phyloP scores from a whole-genome alignment of 2,329 filamentous ascomycete genomes.

The Hymenoscyphus linearis region DNA sequence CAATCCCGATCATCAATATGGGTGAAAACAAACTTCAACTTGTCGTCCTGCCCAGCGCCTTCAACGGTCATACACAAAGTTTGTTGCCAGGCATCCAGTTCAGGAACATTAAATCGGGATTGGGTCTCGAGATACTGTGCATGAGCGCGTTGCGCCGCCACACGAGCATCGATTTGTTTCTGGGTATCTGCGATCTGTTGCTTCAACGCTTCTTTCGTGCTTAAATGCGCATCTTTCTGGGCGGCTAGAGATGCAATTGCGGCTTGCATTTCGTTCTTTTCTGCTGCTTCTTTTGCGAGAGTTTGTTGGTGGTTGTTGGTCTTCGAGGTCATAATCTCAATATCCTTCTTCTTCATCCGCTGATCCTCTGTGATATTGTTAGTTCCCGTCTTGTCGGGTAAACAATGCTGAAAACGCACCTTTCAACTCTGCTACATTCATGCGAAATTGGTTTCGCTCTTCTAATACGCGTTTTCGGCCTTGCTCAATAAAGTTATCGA shows the following conservation, averaged over 20 bases:
- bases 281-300: slow-evolving; percentile 69
- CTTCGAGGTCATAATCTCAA: slow-evolving; percentile 74
- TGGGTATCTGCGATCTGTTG: slow-evolving; percentile 63
- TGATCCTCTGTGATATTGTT: slow-evolving; percentile 67
- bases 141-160: slow-evolving; percentile 68
- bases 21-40: slow-evolving; percentile 83
- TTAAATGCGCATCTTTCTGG: slow-evolving; percentile 57
- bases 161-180: slow-evolving; percentile 60
- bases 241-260: slow-evolving; percentile 53
- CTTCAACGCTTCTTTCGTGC: slow-evolving; percentile 51
- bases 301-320: slow-evolving; percentile 65
- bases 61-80: slow-evolving; percentile 87
- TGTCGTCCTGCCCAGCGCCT: slow-evolving; percentile 76
- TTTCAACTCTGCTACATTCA: slow-evolving; percentile 83
- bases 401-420: slow-evolving; percentile 47
- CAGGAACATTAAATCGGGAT: slow-evolving; percentile 81
- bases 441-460: slow-evolving; percentile 88
- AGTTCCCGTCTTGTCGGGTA: slow-evolving; percentile 1
- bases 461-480: slow-evolving; percentile 85
- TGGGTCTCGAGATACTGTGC: slow-evolving; percentile 75
- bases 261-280: slow-evolving; percentile 68
- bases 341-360: slow-evolving; percentile 80
- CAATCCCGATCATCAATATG: slow-evolving; percentile 83
- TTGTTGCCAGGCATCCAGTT: slow-evolving; percentile 93
- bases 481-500: slow-evolving; percentile 91